phyloP scores from a whole-genome alignment of 2,329 filamentous ascomycete species.

The Trichophyton verrucosum region DNA sequence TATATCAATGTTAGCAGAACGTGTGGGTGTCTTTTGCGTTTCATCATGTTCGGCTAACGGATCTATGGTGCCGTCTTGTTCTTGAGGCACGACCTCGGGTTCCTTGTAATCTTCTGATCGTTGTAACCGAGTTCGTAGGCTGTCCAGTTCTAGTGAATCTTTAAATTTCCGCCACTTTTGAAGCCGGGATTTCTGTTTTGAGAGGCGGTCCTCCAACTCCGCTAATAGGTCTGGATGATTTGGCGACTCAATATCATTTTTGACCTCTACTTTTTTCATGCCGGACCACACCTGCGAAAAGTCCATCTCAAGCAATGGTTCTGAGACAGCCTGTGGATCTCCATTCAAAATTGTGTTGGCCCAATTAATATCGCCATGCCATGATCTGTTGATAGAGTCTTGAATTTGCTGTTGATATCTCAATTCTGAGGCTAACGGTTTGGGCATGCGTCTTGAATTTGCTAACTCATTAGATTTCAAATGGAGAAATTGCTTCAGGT shows the following conservation, averaged over 20 bases:
- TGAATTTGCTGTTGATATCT: slow-evolving; percentile 30
- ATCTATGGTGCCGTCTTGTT: background rate
- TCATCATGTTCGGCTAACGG: background rate
- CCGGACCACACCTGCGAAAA: slow-evolving; percentile 62
- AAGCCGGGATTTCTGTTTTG: slow-evolving; percentile 54
- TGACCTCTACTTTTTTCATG: slow-evolving; percentile 44
- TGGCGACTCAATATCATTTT: slow-evolving; percentile 28
- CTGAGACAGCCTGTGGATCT: slow-evolving; percentile 44
- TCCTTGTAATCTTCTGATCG: background rate
- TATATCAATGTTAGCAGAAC: background rate
- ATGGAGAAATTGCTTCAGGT: slow-evolving; percentile 54
- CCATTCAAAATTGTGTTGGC: slow-evolving; percentile 58
- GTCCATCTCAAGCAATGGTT: slow-evolving; percentile 51
- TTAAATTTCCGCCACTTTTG: slow-evolving; percentile 62
- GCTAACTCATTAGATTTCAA: slow-evolving; percentile 48
- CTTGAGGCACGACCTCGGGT: background rate
- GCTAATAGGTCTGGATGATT: slow-evolving; percentile 39
- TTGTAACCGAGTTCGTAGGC: background rate
- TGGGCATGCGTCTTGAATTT: slow-evolving; percentile 14
- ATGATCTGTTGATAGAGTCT: slow-evolving; percentile 54
- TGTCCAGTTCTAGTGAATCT: slow-evolving; percentile 18
- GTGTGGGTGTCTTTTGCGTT: background rate
- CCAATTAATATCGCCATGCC: slow-evolving; percentile 67
- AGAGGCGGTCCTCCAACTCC: slow-evolving; percentile 57
- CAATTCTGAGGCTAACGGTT: background rate